Base-by-base conservation (phyloP, 2,329 filamentous ascomycete species). In the Fusarium zealandicum region DNA sequence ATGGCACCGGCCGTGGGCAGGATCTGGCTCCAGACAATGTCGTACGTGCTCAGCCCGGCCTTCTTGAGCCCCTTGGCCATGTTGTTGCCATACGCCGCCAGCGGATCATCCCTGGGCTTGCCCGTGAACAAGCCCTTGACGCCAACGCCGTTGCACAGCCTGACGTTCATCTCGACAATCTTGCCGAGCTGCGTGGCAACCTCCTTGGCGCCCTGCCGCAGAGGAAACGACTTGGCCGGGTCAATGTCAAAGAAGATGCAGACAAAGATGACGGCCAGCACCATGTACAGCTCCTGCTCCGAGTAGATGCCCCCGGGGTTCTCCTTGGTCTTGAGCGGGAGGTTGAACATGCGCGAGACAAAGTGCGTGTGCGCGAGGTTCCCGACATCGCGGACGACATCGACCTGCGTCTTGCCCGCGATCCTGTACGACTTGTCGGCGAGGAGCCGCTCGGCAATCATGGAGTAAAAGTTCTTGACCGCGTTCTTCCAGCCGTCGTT, bases 1-100 rank as follows among this genome's bases (percentile, higher is more conserved):
- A 89, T 82, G 2, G 86, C 83, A 4, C 81, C 81, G 1, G 86
- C 84, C 0, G 86, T 86, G 0, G 90, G 89, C 41, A 92, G 66
- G 32, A 92, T 81, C 68, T 90, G 86, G 18, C 81, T 82, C 83
- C 86, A 90, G 0, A 88, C 85, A 56, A 92, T 85, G 43, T 92
- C 87, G 18, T 85, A 79, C 3, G 80, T 75, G 45, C 78, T 83
- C 52, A 90, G 70, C 0, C 89, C 88, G 10, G 78, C 77, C 64
- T 89, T 88, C 18, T 86, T 74, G 35, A 93, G 74, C 1, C 80
- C 80, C 67, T 87, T 85, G 63, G 90, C 80, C 70, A 90, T 78
- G 36, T 85, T 80, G 14, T 80, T 78, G 3, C 90, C 90, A 54
- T 89, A 90, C 3, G 82, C 78, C 1, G 81, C 79, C 39, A 93